Base-by-base conservation (phyloP, 2,329 filamentous ascomycete species). In the Phaeosphaeria sp. region DNA sequence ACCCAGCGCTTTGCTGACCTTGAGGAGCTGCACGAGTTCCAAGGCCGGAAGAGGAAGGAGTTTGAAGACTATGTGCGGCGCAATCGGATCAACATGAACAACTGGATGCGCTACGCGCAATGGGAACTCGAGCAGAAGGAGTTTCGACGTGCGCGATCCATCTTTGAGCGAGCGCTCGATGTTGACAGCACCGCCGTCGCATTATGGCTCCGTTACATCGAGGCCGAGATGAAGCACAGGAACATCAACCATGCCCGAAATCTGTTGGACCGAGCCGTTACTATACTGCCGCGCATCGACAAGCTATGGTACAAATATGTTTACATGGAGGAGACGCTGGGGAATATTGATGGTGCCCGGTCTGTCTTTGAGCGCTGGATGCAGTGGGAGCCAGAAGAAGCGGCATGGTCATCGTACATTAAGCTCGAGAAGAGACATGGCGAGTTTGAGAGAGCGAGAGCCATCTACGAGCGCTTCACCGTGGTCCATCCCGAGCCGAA, bases 231-330 rank as follows among this genome's bases (percentile, higher is more conserved):
- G 90, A 96, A 96, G 80, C 66, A 65, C 23, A 64, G 73, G 44
- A 76, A 76, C 46, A 97, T 99, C 82, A 97, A 97, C 76, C 94
- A 98, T 84, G 93, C 95, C 33, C 85, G 95, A 57, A 99, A 99
- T 75, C 80, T 99, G 51, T 86, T 99, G 52, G 95, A 99, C 76
- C 89, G 95, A 54, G 93, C 95, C n/a, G 92, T 98, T 52, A 93
- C 93, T 0, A 91, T 96, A 55, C 82, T 97, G 41, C 95, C 95
- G 5, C 85, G 95, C 56, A 87, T 98, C 42, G 93, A 98, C 76
- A 98, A 98, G 83, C 82, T 99, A 33, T 99, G 95, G 95, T 99
- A 97, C 83, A 98, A 98, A 77, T 99, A 97, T 82, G 92, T 96
- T 23, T 97, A 96, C 77, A 96, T 97, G 90, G 94, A 98, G 81